Conservation (phyloP, 2,329 filamentous ascomycete species). For the Calycina marina region DNA sequence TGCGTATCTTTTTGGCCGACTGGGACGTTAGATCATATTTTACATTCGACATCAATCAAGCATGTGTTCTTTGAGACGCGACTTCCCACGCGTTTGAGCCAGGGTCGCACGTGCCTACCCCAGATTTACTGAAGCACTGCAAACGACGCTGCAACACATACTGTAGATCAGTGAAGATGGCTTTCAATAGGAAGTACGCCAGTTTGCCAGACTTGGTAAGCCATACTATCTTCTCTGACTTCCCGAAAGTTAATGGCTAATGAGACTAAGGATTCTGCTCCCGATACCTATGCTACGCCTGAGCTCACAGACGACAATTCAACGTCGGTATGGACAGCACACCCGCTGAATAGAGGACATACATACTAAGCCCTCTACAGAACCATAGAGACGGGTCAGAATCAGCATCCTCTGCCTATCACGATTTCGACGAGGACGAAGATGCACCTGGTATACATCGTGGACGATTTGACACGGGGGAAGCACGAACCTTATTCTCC, state of each 20-base stretch:
- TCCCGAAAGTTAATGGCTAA: too few species aligned
- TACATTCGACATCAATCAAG: too few species aligned
- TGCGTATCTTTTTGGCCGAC: too few species aligned
- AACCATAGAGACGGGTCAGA: slow-evolving; percentile 34
- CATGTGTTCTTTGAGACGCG: too few species aligned
- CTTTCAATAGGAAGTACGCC: slow-evolving; percentile 65
- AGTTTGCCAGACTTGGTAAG: slow-evolving; percentile 63
- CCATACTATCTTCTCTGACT: not conserved
- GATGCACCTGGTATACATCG: slow-evolving; percentile 57
- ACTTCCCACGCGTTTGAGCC: too few species aligned
- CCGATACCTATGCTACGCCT: slow-evolving; percentile 93
- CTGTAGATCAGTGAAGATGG: slow-evolving; percentile 36
- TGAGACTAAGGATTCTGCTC: slow-evolving; percentile 63
- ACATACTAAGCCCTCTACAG: too few species aligned
- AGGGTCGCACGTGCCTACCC: too few species aligned
- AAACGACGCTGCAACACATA: too few species aligned
- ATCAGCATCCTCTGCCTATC: slow-evolving; percentile 38
- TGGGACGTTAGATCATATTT: too few species aligned
- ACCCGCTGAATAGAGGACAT: too few species aligned
- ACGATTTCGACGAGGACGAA: slow-evolving; percentile 47
- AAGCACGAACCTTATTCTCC: slow-evolving; percentile 69
- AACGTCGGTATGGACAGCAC: too few species aligned
- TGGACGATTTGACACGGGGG: slow-evolving; percentile 58
- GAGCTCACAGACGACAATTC: slow-evolving; percentile 83
- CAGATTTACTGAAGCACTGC: too few species aligned